These are phyloP conservation scores for Cladosporium halotolerans DNA, from an alignment of 2,329 filamentous ascomycete species.

Conservation along the genomic window DNA sequence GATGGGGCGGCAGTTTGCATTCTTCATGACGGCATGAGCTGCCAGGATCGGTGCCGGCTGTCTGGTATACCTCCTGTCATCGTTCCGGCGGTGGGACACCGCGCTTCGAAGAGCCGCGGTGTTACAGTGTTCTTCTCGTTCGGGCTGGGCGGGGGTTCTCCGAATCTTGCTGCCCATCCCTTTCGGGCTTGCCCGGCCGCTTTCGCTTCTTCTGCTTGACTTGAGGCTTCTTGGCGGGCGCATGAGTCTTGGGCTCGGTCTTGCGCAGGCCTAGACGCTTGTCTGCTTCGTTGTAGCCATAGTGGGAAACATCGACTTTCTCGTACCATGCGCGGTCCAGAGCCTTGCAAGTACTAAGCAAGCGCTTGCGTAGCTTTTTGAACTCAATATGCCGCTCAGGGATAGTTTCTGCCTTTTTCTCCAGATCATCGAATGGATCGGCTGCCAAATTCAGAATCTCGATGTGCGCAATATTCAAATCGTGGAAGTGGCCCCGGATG, in stretches of 20 bases:
- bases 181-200: not conserved
- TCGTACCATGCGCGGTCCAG: not conserved
- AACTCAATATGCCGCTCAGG: no score
- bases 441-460: no score
- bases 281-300: conserved; percentile 4
- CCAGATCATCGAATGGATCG: no score
- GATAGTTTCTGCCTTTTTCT: no score
- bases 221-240: no score
- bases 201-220: not conserved
- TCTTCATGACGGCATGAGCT: not conserved
- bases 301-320: not conserved
- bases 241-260: not conserved
- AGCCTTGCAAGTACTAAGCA: no score
- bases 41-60: no score
- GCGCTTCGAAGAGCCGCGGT: no score
- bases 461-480: not conserved
- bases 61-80: no score
- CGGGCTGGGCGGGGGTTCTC: not conserved
- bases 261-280: not conserved
- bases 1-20: not conserved
- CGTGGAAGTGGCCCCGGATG: not conserved
- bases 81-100: no score
- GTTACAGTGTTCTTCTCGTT: no score
- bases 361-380: no score
- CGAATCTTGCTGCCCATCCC: not conserved